Base-by-base conservation (phyloP, 1,284 basidiomycete species). In the Amylostereum chailletii region DNA sequence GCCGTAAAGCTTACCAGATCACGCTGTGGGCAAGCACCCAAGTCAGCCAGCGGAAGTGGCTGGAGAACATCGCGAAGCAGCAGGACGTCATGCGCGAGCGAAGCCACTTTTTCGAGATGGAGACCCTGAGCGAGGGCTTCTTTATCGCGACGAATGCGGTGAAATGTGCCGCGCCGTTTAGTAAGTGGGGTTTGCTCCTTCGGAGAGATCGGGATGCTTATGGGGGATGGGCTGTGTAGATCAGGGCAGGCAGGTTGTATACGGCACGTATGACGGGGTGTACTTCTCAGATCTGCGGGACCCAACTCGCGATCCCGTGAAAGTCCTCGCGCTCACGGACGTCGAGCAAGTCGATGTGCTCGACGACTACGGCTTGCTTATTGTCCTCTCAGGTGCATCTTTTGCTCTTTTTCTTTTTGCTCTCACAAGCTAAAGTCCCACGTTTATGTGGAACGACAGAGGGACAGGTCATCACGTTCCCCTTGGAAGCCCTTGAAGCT, bases 331-430 rank as follows among this genome's bases (percentile, higher is more conserved):
- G 19, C 69, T 98, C 19, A 74, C 88, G 41, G 92, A 95, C 57
- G 94, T 99, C 19, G 81, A 87, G 0, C 96, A 99, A 70, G 87
- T 99, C 9, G 96, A 99, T 57, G 88, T 99, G 3, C 75, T 99
- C 45, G 95, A 99, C 63, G 94, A 97, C 54, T 96, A 94, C 62
- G 91, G 96, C 62, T 81, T 99, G 5, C 75, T 99, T 51, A 88
- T 99, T 48, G 94, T 99, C 7, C 79, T 99, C 30, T 91, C 94
- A n/a, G 90, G 90, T 86, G 52, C 38, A 76, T 64, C n/a, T 27
- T 30, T 7, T 32, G 27, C 3, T 4, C 4, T 34, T 26, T 39
- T 42, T 49, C 9, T 34, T 43, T 11, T n/a, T 43, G 43, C 29
- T 19, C 34, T n/a, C 5, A 34, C 38, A 30, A 30, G 31, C 32